Evolutionary conservation across 139 green algal genomes (phyloP), one percentile per base, ranked within the genome.

Genomic region (Chlorella sp.): DNA sequence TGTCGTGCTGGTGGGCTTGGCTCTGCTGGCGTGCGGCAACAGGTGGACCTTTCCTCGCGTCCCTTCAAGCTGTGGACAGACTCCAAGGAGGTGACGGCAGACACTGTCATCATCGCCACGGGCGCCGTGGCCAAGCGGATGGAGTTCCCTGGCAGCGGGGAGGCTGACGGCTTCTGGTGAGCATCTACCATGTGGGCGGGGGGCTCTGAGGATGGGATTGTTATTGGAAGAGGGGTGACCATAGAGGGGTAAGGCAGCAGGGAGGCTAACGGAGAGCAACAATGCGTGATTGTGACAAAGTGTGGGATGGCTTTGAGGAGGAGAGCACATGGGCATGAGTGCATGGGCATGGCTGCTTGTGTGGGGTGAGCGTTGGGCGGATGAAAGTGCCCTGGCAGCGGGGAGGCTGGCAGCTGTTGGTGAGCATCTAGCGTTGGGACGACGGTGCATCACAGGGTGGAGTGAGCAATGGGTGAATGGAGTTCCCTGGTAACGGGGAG

Each of bases 81-180:
- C 33, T 67, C 74, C 5, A 61, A 62, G 32, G 36, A 63, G 29
- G 36, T 74, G 34, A 71, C 42, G 2, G 74, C 74, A 49, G 74
- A 80, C 29, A 86, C 86, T 0, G 68, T 94, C 24, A 90, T 94
- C 69, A 78, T 94, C 26, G 82, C 86, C 5, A 94, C 89, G 1
- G 76, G 76, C 1, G 76, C 76, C 5, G 76, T 81, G 55, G 76
- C 76, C 27, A 61, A 70, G 65, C 67, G 80, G 6, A 62, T 85
- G 42, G 71, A 80, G 5, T 85, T 85, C 75, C 62, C 68, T 6
- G 80, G 80, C 36, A 75, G 62, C 50, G 80, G 70, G 30, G 80
- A 85, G 72, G 80, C 78, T 24, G 68, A 35, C 30, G 65, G 80
- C 0, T 85, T 75, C 80, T 85, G 80, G 76, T 72, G 42, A 42